Conservation (phyloP, 192 early-diverging fungal species). For the Coemansia sp. region DNA sequence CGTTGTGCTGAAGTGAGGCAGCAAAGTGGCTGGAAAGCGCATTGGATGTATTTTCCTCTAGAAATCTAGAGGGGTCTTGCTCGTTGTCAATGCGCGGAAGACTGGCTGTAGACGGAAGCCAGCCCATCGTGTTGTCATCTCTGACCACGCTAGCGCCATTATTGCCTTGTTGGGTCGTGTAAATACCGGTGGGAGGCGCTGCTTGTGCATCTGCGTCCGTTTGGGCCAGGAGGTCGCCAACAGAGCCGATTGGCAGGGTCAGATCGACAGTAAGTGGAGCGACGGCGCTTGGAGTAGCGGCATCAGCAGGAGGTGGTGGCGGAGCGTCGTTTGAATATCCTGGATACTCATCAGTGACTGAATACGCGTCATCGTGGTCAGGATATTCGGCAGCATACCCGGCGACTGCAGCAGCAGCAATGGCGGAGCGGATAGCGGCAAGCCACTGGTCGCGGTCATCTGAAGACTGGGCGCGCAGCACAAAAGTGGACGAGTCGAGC, state of each 20-base stretch:
- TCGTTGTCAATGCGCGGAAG: slow-evolving; percentile 6
- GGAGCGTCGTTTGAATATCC: background rate
- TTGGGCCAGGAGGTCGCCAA: background rate
- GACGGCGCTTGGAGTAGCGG: background rate
- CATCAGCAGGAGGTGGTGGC: background rate
- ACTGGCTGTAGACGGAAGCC: slow-evolving; percentile 32
- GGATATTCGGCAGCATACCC: slow-evolving; percentile 5
- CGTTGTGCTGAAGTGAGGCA: background rate
- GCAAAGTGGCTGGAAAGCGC: background rate
- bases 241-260: background rate
- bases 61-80: background rate
- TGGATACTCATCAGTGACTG: background rate
- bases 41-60: background rate
- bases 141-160: background rate
- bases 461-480: slow-evolving; percentile 30
- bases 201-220: background rate
- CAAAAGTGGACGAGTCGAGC: slow-evolving; percentile 15
- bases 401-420: slow-evolving; percentile 4
- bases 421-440: slow-evolving; percentile 10
- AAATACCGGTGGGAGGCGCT: background rate
- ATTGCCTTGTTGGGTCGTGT: background rate
- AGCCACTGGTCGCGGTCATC: slow-evolving; percentile 35
- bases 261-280: background rate
- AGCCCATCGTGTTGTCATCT: slow-evolving; percentile 12
- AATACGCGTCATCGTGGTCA: background rate